Conservation (phyloP, 1,284 basidiomycete genomes). For the Rhodotorula sp. region DNA sequence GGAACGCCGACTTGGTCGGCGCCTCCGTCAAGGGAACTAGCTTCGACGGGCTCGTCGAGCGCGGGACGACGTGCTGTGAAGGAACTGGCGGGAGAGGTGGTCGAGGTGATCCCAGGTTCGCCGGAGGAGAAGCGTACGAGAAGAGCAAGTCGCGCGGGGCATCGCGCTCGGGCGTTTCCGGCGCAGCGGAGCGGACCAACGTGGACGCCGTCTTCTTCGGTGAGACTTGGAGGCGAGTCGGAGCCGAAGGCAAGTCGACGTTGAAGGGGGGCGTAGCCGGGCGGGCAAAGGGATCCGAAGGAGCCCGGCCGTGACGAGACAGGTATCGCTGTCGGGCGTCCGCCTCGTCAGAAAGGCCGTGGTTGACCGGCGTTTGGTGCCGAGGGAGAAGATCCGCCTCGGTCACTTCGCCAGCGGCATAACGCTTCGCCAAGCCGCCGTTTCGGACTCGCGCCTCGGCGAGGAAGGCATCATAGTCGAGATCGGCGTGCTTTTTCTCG, state of each 20-base stretch:
- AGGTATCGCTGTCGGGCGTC: constrained; percentile 8
- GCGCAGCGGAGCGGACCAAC: constrained; percentile 11
- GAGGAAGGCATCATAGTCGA: constrained; percentile 29
- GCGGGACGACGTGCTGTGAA: not conserved
- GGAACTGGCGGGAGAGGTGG: not conserved
- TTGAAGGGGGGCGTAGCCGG: constrained; percentile 11
- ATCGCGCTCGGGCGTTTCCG: constrained; percentile 11
- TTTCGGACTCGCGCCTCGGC: constrained; percentile 25
- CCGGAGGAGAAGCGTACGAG: constrained; percentile 31
- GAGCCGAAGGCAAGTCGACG: constrained; percentile 29
- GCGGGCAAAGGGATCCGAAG: not conserved
- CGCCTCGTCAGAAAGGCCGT: not conserved
- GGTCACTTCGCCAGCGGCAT: constrained; percentile 15
- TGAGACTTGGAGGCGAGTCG: constrained; percentile 30
- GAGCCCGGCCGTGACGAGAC: not conserved
- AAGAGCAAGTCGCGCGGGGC: constrained; percentile 21
- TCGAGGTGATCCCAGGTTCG: not conserved
- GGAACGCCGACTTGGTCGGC: constrained; percentile 22
- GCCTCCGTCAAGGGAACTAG: constrained; percentile 4
- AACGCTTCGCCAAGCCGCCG: constrained; percentile 21
- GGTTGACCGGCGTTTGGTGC: not conserved
- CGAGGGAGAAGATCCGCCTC: not conserved
- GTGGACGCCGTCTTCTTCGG: constrained; percentile 31
- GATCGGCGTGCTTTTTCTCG: constrained; percentile 8
- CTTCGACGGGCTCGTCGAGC: not conserved